These are phyloP conservation scores for Tulasnella sp. DNA, from an alignment of 768 basidiomycete species.

Conservation along the genomic window DNA sequence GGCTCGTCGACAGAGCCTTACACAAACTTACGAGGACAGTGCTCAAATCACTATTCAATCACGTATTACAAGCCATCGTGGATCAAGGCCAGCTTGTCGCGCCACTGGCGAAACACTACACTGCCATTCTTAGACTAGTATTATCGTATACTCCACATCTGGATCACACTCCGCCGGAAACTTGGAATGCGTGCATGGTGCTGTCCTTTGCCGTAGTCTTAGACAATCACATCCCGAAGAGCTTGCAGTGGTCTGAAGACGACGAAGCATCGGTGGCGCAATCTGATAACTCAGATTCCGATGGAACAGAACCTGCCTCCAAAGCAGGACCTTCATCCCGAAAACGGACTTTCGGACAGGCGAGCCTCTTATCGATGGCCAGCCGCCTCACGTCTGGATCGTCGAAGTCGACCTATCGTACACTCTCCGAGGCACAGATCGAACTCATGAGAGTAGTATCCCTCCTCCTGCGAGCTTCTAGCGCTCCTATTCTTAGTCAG, in stretches of 20 bases:
- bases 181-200: conserved; percentile 59
- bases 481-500: conserved; percentile 32
- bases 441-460: conserved; percentile 59
- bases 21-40: conserved; percentile 44
- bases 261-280: conserved; percentile 18
- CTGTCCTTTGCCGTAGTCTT: conserved; percentile 70
- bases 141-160: conserved; percentile 63
- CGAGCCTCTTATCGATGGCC: conserved; percentile 11
- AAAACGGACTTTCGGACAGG: conserved; percentile 24
- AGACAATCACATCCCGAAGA: conserved; percentile 36
- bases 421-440: conserved; percentile 43
- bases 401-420: conserved; percentile 26
- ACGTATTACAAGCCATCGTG: conserved; percentile 51
- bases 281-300: conserved; percentile 23
- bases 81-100: conserved; percentile 42
- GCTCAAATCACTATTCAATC: conserved; percentile 45
- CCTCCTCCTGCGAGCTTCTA: conserved; percentile 45
- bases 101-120: conserved; percentile 66
- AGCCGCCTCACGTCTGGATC: conserved; percentile 7
- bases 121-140: conserved; percentile 61
- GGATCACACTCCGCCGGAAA: conserved; percentile 51
- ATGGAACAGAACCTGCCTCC: conserved; percentile 25
- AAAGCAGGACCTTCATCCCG: conserved; percentile 25
- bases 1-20: conserved; percentile 56
- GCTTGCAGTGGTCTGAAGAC: conserved; percentile 26